Conservation (phyloP, 345 rosid species). For the Schrenkiella parvula region DNA sequence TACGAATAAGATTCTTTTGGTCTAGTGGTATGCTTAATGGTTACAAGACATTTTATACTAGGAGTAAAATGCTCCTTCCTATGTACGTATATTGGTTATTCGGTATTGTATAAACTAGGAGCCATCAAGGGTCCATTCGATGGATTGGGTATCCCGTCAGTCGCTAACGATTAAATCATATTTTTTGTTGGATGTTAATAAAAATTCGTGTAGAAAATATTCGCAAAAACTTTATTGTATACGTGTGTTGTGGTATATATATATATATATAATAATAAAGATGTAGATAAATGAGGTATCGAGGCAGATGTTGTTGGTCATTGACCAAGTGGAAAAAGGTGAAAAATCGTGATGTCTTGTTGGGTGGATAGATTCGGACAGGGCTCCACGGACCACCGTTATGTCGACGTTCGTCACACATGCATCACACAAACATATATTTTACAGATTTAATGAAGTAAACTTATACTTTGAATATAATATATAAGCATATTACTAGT, state of each 20-base stretch:
- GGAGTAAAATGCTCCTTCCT: background rate
- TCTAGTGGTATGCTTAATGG: constrained; percentile 1
- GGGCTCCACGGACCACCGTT: constrained; percentile 31
- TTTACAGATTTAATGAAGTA: background rate
- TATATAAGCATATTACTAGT: background rate
- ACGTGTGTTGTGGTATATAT: constrained; percentile 11
- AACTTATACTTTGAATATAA: background rate
- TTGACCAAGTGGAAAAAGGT: constrained; percentile 34
- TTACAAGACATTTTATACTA: background rate
- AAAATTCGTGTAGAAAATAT: constrained; percentile 2
- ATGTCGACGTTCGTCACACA: constrained; percentile 8
- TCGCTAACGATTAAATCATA: constrained; percentile 22
- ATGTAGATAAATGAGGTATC: constrained; percentile 11
- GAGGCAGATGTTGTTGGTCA: constrained; percentile 20
- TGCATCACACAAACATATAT: constrained; percentile 6
- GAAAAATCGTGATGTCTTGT: constrained; percentile 24
- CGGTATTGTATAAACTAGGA: constrained; percentile 12
- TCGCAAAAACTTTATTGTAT: constrained; percentile 9
- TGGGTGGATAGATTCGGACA: constrained; percentile 36
- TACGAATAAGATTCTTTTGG: background rate
- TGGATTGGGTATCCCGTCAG: constrained; percentile 19
- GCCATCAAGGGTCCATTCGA: constrained; percentile 14
- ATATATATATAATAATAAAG: background rate
- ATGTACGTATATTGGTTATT: background rate
- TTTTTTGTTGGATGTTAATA: constrained; percentile 4